phyloP scores from a whole-genome alignment of 805 yeast genomes.

The Candida patagonica region DNA sequence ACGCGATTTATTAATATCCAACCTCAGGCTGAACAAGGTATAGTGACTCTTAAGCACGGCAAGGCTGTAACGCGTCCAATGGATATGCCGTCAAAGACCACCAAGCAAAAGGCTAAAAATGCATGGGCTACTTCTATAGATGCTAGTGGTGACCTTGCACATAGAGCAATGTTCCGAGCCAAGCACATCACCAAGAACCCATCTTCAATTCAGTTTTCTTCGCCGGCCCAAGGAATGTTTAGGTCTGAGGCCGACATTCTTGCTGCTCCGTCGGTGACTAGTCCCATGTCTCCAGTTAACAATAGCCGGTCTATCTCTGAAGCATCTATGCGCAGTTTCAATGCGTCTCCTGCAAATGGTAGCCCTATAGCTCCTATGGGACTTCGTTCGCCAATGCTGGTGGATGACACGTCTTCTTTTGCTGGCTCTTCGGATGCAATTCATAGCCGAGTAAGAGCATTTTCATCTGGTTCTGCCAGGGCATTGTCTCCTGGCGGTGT shows the following conservation, averaged over 20 bases:
- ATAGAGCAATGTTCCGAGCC: conserved; percentile 8
- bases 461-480: conserved; percentile 21
- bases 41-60: conserved; percentile 19
- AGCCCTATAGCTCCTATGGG: not conserved
- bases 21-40: conserved; percentile 22
- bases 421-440: conserved; percentile 4
- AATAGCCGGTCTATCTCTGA: not conserved
- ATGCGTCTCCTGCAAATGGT: conserved; percentile 1
- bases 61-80: conserved; percentile 22
- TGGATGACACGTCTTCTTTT: not conserved
- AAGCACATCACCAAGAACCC: conserved; percentile 13
- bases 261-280: conserved; percentile 4
- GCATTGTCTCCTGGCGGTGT: conserved; percentile 14
- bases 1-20: conserved; percentile 21
- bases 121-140: conserved; percentile 38
- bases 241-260: conserved; percentile 21
- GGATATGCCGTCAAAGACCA: conserved; percentile 15
- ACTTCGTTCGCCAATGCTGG: conserved; percentile 2
- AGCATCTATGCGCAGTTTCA: not conserved
- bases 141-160: conserved; percentile 13
- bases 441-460: conserved; percentile 17
- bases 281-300: not conserved
- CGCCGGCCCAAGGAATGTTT: conserved; percentile 22
- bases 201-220: conserved; percentile 15
- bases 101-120: conserved; percentile 15